phyloP scores from a whole-genome alignment of 805 yeast genomes.

The Lipomyces chichibuensis region DNA sequence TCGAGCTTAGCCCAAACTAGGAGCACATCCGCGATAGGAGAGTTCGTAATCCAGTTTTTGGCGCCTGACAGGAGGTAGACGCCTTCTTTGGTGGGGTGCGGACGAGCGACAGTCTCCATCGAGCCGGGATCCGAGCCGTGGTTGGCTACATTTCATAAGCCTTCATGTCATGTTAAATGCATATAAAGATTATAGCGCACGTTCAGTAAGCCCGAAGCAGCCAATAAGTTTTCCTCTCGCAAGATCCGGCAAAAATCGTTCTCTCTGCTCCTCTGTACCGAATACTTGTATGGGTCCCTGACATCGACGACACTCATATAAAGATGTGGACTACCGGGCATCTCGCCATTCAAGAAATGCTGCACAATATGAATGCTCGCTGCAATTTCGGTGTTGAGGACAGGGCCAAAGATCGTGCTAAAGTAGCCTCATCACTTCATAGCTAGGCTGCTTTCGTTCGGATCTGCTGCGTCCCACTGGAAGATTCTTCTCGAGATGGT shows the following conservation, averaged over 20 bases:
- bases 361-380: too few species aligned
- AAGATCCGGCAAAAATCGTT: constrained; percentile 47
- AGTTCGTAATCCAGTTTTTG: constrained; percentile 52
- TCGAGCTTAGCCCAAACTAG: constrained; percentile 52
- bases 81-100: constrained; percentile 49
- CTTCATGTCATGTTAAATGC: neutral
- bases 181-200: constrained; percentile 10
- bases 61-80: constrained; percentile 49
- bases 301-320: too few species aligned
- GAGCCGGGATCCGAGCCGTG: constrained; percentile 65
- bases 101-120: constrained; percentile 57
- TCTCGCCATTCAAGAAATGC: too few species aligned
- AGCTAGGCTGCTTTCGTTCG: too few species aligned
- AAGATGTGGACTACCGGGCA: too few species aligned
- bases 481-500: too few species aligned
- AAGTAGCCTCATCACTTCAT: too few species aligned
- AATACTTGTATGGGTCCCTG: constrained; percentile 41
- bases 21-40: constrained; percentile 51
- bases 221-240: constrained; percentile 54
- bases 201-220: constrained; percentile 67
- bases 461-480: too few species aligned
- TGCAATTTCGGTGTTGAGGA: too few species aligned
- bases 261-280: constrained; percentile 49
- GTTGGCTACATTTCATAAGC: constrained; percentile 45
- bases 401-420: too few species aligned